phyloP scores from a whole-genome alignment of 169 alveolate species.

The Plasmodium malariae region DNA sequence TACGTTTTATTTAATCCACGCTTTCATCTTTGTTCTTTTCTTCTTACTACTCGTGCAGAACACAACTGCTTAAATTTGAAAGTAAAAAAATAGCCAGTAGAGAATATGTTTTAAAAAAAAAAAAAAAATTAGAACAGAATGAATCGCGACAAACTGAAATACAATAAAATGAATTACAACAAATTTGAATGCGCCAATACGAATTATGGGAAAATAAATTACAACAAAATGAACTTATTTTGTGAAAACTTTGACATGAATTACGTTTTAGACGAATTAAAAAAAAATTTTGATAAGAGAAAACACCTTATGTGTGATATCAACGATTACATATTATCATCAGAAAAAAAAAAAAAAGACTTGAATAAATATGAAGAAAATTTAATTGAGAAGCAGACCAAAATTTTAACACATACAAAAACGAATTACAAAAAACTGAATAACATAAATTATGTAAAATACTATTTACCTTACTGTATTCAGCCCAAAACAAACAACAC shows the following conservation, averaged over 20 bases:
- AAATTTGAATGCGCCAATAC: too few species aligned
- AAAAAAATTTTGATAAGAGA: conserved; percentile 7
- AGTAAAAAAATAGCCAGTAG: too few species aligned
- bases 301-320: conserved; percentile 47
- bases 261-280: conserved; percentile 22
- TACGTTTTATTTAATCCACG: too few species aligned
- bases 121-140: too few species aligned
- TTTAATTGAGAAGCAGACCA: conserved; percentile 23
- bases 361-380: conserved; percentile 35
- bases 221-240: conserved; percentile 49
- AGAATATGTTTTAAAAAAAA: too few species aligned
- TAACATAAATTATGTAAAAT: conserved; percentile 52
- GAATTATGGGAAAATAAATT: not conserved
- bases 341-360: conserved; percentile 15
- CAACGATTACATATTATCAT: not conserved
- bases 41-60: too few species aligned
- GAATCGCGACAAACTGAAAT: not conserved
- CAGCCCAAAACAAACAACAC: conserved; percentile 74
- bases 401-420: conserved; percentile 25
- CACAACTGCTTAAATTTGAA: too few species aligned
- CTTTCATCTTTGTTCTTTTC: too few species aligned
- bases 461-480: conserved; percentile 59
- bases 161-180: not conserved
- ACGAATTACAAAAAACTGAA: conserved; percentile 22
- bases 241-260: conserved; percentile 39